These are phyloP conservation scores for Astraeus odoratus DNA, from an alignment of 768 basidiomycete genomes.

Conservation along the genomic window DNA sequence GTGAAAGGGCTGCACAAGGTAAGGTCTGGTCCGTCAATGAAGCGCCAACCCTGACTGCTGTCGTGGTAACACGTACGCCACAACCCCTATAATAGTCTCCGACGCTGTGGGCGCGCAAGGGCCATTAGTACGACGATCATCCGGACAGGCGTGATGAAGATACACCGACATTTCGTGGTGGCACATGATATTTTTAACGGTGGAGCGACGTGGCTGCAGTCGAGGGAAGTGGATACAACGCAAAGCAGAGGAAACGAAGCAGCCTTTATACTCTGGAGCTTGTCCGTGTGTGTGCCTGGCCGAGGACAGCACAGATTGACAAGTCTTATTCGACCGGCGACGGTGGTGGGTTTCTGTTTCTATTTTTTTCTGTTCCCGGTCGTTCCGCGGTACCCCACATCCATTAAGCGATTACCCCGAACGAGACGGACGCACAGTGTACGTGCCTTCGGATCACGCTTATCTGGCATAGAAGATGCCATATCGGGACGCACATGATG, in stretches of 20 bases:
- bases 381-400: constrained; percentile 18
- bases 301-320: neutral
- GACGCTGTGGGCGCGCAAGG: constrained; percentile 15
- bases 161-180: constrained; percentile 30
- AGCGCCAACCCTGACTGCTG: neutral
- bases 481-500: neutral
- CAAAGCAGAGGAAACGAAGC: neutral
- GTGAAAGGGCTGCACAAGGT: constrained; percentile 28
- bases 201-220: neutral
- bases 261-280: neutral
- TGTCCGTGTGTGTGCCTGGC: neutral
- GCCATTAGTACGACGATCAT: constrained; percentile 4
- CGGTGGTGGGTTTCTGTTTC: no score
- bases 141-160: neutral
- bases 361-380: constrained; percentile 2
- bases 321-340: neutral
- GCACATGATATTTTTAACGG: no score
- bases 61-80: constrained; percentile 19
- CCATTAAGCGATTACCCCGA: constrained; percentile 16
- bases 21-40: neutral
- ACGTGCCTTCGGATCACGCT: constrained; percentile 23
- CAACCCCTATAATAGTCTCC: constrained; percentile 33
- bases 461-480: neutral
- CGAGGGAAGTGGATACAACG: neutral
- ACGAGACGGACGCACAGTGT: constrained; percentile 5